Percentiles rank a stretch among this genome's conserved stretches.
Conservation (phyloP, 805 yeast genomes). For the Ogataea parapolymorpha region DNA sequence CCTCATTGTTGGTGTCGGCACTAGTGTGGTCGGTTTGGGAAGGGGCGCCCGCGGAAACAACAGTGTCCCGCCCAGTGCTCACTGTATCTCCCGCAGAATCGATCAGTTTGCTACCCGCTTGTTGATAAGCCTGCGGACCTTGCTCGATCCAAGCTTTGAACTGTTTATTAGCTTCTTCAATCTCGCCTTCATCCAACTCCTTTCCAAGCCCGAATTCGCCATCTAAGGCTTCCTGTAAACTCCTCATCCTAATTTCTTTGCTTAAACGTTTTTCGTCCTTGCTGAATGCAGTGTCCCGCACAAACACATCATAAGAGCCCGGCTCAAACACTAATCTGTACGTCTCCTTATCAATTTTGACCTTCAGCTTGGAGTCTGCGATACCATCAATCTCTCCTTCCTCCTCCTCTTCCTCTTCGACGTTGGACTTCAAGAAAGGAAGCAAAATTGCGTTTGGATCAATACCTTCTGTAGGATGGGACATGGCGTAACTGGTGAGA, state of each 20-base stretch:
- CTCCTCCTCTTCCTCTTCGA: constrained; percentile 46
- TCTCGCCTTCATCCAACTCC: constrained; percentile 40
- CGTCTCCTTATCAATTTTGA: constrained; percentile 73
- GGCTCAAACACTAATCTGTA: constrained; percentile 80
- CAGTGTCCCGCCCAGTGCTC: constrained; percentile 17
- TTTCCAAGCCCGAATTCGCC: constrained; percentile 58
- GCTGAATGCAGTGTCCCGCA: constrained; percentile 52
- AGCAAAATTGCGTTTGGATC: constrained; percentile 69
- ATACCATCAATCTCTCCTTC: constrained; percentile 52
- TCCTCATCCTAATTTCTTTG: constrained; percentile 15
- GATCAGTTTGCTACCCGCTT: constrained; percentile 20
- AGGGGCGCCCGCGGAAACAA: constrained; percentile 11
- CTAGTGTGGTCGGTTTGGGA: constrained; percentile 11
- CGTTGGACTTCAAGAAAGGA: constrained; percentile 68
- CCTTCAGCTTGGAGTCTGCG: constrained; percentile 67
- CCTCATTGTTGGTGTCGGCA: constrained; percentile 9
- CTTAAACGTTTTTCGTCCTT: constrained; percentile 24
- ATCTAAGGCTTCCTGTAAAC: constrained; percentile 40
- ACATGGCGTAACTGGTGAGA: constrained; percentile 86
- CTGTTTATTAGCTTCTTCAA: constrained; percentile 31
- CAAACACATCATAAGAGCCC: constrained; percentile 73
- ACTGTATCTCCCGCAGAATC: constrained; percentile 11
- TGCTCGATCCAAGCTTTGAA: constrained; percentile 35
- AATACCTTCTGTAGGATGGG: constrained; percentile 96
- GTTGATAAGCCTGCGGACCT: constrained; percentile 37